phyloP scores from a whole-genome alignment of 495 filamentous ascomycete genomes.

The Hyaloscypha hepaticicola region DNA sequence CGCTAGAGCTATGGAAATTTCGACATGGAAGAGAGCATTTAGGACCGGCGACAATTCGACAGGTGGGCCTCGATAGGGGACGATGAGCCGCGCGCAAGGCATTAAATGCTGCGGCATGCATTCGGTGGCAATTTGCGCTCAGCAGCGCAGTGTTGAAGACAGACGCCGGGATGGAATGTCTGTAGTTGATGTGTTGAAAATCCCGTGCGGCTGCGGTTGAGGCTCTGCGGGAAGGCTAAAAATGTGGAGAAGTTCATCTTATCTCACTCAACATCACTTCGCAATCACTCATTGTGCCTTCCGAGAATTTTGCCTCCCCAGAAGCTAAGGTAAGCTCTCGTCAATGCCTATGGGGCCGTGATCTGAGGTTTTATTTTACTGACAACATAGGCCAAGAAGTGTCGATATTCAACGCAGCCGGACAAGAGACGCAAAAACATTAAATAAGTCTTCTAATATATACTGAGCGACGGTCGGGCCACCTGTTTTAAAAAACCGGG shows the following conservation, averaged over 20 bases:
- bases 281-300: no score
- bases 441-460: no score
- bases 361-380: no score
- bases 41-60: slow-evolving; percentile 34
- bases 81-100: slow-evolving; percentile 36
- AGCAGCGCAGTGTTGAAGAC: slow-evolving; percentile 27
- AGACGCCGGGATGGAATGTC: not conserved
- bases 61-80: slow-evolving; percentile 23
- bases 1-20: slow-evolving; percentile 38
- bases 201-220: not conserved
- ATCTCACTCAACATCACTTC: no score
- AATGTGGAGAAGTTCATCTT: not conserved
- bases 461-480: no score
- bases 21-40: slow-evolving; percentile 34
- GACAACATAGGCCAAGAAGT: no score
- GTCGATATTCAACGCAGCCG: no score
- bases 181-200: not conserved
- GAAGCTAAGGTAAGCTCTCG: no score
- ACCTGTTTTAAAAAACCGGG: no score
- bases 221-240: not conserved
- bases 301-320: no score
- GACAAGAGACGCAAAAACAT: no score
- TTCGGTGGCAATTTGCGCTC: slow-evolving; percentile 40
- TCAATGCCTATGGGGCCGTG: no score
- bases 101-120: slow-evolving; percentile 41